Percentiles rank a stretch among this genome's conserved stretches.
Evolutionary conservation across 2,329 filamentous ascomycete species (phyloP).

Genomic region (Ramichloridium luteum): DNA sequence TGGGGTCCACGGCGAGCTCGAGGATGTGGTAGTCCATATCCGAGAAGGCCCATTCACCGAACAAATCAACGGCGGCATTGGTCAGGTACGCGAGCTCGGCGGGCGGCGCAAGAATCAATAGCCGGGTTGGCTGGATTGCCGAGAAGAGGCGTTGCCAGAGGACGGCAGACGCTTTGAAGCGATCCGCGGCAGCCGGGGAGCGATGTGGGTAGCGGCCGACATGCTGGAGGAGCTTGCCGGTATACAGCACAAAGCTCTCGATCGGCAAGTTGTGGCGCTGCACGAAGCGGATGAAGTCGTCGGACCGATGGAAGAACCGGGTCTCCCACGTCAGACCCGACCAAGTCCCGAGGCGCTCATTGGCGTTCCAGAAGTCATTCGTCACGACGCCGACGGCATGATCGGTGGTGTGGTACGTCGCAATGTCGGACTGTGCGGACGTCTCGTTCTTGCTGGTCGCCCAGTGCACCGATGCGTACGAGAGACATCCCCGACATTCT

Average conservation of each 20-base stretch:
- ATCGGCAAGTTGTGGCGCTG: constrained; percentile 20
- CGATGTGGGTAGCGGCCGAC: constrained; percentile 26
- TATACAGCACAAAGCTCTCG: constrained; percentile 36
- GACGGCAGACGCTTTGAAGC: constrained; percentile 14
- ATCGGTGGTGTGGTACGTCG: neutral
- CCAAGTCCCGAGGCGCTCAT: neutral
- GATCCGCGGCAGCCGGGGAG: constrained; percentile 20
- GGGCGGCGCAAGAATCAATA: constrained; percentile 43
- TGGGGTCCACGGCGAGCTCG: constrained; percentile 11
- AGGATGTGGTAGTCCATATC: constrained; percentile 25
- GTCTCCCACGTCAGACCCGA: constrained; percentile 8
- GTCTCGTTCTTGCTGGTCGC: constrained; percentile 1
- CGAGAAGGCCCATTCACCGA: constrained; percentile 23
- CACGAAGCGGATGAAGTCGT: constrained; percentile 16
- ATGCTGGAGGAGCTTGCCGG: constrained; percentile 14
- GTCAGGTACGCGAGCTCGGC: constrained; percentile 49
- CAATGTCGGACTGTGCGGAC: neutral
- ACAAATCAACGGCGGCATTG: constrained; percentile 43
- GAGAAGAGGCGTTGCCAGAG: constrained; percentile 46
- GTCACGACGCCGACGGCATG: neutral
- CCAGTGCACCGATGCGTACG: constrained; percentile 1
- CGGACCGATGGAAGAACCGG: constrained; percentile 14
- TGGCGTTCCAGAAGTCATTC: neutral
- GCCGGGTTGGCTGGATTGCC: constrained; percentile 36
- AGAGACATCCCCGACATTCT: constrained; percentile 2